Percentiles rank a stretch among this genome's conserved stretches.
Conservation (phyloP, 441 rosid genomes). For the Hura crepitans region DNA sequence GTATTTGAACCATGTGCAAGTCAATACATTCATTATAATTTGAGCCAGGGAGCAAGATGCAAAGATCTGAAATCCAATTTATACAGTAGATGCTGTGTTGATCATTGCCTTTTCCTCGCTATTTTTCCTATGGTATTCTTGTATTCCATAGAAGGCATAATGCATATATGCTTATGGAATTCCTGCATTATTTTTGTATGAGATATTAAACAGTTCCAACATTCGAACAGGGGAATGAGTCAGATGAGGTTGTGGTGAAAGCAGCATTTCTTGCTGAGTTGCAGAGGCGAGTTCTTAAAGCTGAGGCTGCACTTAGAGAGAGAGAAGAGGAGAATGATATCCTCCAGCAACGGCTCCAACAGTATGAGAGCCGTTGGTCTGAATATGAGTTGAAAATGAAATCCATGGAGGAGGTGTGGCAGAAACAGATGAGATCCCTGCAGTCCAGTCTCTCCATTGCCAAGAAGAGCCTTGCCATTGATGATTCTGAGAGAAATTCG, state of each 20-base stretch:
- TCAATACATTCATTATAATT: background rate
- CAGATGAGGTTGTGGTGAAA: conserved; percentile 86
- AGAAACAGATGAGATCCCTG: conserved; percentile 95
- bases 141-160: background rate
- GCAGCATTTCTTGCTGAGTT: conserved; percentile 83
- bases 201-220: conserved; percentile 16
- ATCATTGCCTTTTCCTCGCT: background rate
- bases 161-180: background rate
- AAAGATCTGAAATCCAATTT: background rate
- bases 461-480: conserved; percentile 87
- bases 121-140: background rate
- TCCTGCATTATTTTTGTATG: background rate
- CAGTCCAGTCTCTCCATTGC: conserved; percentile 97
- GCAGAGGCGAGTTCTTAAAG: conserved; percentile 87
- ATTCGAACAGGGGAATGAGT: conserved; percentile 47
- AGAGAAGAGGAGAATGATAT: conserved; percentile 97
- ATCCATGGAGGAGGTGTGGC: conserved; percentile 99
- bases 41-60: background rate
- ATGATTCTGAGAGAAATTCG: conserved; percentile 78
- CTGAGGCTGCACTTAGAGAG: conserved; percentile 78
- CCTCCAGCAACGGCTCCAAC: conserved; percentile 88
- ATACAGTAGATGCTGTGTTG: background rate
- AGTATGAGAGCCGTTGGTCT: conserved; percentile 93
- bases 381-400: conserved; percentile 95
- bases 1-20: conserved; percentile 1